These are phyloP conservation scores for Aspergillus hancockii DNA, from an alignment of 495 filamentous ascomycete species.

Conservation along the genomic window DNA sequence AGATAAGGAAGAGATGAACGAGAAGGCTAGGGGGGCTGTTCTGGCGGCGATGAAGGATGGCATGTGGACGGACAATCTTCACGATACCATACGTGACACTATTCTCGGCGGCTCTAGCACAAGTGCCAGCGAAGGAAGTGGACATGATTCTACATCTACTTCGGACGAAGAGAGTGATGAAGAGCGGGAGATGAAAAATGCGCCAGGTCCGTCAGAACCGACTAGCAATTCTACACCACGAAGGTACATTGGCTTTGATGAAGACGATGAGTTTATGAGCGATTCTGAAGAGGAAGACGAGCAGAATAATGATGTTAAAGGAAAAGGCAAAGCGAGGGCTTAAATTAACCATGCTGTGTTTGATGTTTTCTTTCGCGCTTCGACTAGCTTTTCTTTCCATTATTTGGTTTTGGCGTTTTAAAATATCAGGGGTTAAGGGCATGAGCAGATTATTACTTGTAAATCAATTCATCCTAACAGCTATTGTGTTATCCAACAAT, in stretches of 20 bases:
- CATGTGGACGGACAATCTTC: slow-evolving; percentile 51
- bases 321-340: slow-evolving; percentile 44
- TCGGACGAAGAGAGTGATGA: slow-evolving; percentile 53
- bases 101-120: slow-evolving; percentile 46
- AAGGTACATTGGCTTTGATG: slow-evolving; percentile 82
- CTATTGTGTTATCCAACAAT: background rate
- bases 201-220: slow-evolving; percentile 29
- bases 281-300: slow-evolving; percentile 60
- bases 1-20: slow-evolving; percentile 80
- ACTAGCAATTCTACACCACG: slow-evolving; percentile 33
- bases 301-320: slow-evolving; percentile 24
- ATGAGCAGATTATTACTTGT: background rate
- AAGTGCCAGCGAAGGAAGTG: slow-evolving; percentile 53
- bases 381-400: background rate
- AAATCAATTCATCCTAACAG: background rate
- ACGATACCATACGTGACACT: slow-evolving; percentile 41
- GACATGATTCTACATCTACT: slow-evolving; percentile 37
- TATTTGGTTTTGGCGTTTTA: background rate
- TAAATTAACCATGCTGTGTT: slow-evolving; percentile 16
- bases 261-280: slow-evolving; percentile 88
- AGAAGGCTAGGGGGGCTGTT: slow-evolving; percentile 83
- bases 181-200: slow-evolving; percentile 38
- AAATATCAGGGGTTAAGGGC: background rate
- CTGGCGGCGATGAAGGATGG: slow-evolving; percentile 70
- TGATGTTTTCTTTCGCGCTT: slow-evolving; percentile 21